Base-by-base conservation (phyloP, 129 eudicot species). In the Flaveria trinervia region DNA sequence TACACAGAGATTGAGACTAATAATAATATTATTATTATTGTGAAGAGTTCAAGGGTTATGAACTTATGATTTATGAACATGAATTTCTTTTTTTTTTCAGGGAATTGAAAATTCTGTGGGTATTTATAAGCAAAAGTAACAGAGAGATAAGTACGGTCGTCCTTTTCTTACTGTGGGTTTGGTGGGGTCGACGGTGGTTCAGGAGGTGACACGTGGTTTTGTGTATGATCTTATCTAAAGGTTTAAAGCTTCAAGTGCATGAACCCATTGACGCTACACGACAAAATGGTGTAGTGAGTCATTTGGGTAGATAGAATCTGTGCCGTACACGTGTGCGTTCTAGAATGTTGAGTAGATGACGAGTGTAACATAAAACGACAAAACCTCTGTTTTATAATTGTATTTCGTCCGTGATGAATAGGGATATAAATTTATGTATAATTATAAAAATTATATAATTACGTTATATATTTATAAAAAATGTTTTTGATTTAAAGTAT, bases 131-230 rank as follows among this genome's bases (percentile, higher is more conserved):
- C 36, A 56, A 7, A 50, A 54, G 18, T 43, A 48, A 71, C 26
- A n/a, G 78, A 77, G 84, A 52, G 89, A 88, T 83, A 86, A 86
- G 87, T 86, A 88, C 90, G 88, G 86, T 75, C 60, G 86, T 86
- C 91, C 70, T 86, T 88, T 76, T 88, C 89, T 72, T 65, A 77
- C 71, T 16, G 85, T 64, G 70, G 84, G 80, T 65, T 9, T 9
- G 13, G 50, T 44, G 20, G 18, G 66, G 78, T 17, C 14, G 17
- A 71, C 1, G 50, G 39, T 84, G 87, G 90, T 80, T 84, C 3
- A 72, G 16, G 72, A 39, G 28, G 17, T 0, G 89, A 79, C 89
- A 90, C 96, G 93, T 84, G 77, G 9, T 26, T 61, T 11, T 22
- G 81, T 65, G 17, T 68, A 77, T 80, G 89, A 84, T 85, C 89